Conservation (phyloP, 306 rosid species). For the Boehmeria nivea region DNA sequence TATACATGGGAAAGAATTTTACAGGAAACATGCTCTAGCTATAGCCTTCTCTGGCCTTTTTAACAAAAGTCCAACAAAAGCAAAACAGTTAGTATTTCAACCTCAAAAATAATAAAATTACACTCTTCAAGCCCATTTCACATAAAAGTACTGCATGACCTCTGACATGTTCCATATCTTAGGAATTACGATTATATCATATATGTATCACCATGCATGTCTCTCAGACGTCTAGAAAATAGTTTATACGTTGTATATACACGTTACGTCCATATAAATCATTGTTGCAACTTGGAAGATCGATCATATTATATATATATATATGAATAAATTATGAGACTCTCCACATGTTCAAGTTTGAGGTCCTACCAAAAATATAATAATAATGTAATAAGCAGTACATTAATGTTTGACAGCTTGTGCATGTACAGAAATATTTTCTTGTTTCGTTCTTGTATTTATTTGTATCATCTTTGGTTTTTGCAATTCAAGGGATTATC, state of each 20-base stretch:
- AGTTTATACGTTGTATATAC: too few species aligned
- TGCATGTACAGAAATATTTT: too few species aligned
- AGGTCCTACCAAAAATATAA: background rate
- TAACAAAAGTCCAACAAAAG: background rate
- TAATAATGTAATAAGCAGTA: too few species aligned
- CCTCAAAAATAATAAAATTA: background rate
- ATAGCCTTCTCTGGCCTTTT: background rate
- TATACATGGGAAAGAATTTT: background rate
- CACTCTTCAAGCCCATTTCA: background rate
- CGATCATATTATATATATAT: too few species aligned
- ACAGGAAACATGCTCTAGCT: background rate
- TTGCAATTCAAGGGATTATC: background rate
- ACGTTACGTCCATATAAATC: background rate
- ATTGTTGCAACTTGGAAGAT: slow-evolving; percentile 1
- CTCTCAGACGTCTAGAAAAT: too few species aligned
- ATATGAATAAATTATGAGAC: background rate
- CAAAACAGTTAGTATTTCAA: background rate
- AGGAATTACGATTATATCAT: background rate
- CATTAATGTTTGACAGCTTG: slow-evolving; percentile 8
- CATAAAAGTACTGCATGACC: background rate
- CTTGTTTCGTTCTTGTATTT: background rate
- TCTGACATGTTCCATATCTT: background rate
- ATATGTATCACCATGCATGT: background rate
- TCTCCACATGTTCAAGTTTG: background rate
- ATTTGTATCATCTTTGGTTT: background rate